A percentile compares a stretch with the other conserved stretches of the same genome.
Evolutionary conservation across 2,329 filamentous ascomycete species (phyloP).

Genomic region (Cladorrhinum sp.): DNA sequence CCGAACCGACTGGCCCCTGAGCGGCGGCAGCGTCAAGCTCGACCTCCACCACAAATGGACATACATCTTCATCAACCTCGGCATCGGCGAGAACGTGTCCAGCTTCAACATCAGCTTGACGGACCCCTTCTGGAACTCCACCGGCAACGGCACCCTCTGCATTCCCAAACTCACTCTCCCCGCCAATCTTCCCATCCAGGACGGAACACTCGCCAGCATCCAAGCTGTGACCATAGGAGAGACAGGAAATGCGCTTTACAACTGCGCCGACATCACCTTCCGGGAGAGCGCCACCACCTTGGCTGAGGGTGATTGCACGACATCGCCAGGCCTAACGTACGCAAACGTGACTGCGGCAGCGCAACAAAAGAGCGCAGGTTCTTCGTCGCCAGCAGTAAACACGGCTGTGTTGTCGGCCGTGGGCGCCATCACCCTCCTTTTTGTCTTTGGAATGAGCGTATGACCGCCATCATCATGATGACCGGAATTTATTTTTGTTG

Average conservation of each 20-base stretch:
- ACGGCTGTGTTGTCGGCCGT: slow-evolving; percentile 34
- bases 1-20: slow-evolving; percentile 52
- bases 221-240: slow-evolving; percentile 66
- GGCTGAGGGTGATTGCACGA: slow-evolving; percentile 52
- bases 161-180: slow-evolving; percentile 57
- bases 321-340: slow-evolving; percentile 51
- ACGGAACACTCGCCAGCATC: slow-evolving; percentile 63
- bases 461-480: slow-evolving; percentile 24
- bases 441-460: slow-evolving; percentile 38
- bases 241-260: slow-evolving; percentile 62
- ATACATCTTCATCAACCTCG: slow-evolving; percentile 54
- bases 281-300: slow-evolving; percentile 47
- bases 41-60: slow-evolving; percentile 51
- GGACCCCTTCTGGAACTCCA: slow-evolving; percentile 56
- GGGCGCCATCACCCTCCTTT: slow-evolving; percentile 38
- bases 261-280: slow-evolving; percentile 73
- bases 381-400: slow-evolving; percentile 24
- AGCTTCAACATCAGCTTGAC: slow-evolving; percentile 69
- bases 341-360: slow-evolving; percentile 32
- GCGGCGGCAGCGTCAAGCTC: slow-evolving; percentile 46
- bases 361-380: slow-evolving; percentile 21
- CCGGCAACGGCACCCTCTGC: slow-evolving; percentile 63
- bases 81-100: slow-evolving; percentile 45
- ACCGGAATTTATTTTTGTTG: background rate
- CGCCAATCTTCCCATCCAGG: slow-evolving; percentile 45